phyloP scores from a whole-genome alignment of 305 asterid genomes.

The Fraxinus floribunda region DNA sequence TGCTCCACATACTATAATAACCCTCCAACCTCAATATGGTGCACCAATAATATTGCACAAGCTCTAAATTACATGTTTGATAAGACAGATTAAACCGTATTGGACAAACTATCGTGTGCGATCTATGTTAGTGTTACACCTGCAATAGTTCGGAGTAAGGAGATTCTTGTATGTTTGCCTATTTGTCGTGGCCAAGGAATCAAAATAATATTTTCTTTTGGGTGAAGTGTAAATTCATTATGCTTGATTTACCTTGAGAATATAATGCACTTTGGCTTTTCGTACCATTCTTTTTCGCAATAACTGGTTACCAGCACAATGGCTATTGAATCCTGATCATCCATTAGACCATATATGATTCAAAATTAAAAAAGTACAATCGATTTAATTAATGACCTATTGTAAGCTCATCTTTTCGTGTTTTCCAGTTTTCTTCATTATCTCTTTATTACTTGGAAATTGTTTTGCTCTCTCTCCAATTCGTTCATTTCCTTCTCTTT shows the following conservation, averaged over 20 bases:
- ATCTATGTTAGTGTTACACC: background rate
- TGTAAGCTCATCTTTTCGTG: no score
- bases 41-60: conserved; percentile 23
- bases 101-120: background rate
- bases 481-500: no score
- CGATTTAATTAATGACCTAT: no score
- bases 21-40: conserved; percentile 29
- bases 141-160: background rate
- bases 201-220: background rate
- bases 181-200: background rate
- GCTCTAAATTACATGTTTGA: background rate
- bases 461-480: no score
- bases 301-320: no score
- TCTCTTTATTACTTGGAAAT: no score
- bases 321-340: no score
- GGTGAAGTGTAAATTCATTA: background rate
- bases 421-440: no score
- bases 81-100: background rate
- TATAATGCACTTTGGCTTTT: background rate
- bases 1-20: conserved; percentile 18
- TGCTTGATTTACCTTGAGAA: background rate
- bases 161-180: background rate
- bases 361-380: no score
- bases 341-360: no score
- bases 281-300: background rate